Base-by-base conservation (phyloP, 1,284 basidiomycete genomes). In the Fomitopsis pinicola region DNA sequence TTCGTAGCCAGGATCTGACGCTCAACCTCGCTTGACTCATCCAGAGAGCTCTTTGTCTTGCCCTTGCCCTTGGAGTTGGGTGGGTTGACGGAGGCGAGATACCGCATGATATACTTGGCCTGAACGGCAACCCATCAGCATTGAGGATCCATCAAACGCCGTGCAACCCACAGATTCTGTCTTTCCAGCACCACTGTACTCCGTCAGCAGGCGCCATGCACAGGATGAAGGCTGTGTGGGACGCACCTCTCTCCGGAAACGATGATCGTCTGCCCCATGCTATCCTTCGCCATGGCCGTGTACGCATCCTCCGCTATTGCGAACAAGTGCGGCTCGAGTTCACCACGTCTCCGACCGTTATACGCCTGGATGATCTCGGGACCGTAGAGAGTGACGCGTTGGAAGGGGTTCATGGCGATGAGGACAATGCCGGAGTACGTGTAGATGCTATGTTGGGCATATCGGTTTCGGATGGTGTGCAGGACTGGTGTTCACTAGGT, bases 221-320 rank as follows among this genome's bases (percentile, higher is more conserved):
- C 50, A 62, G 56, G n/a, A 60, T 64, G 59, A 56, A 64, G 38
- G 42, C 22, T 59, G 26, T 59, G 55, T 57, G 22, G 60, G 59
- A 76, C 81, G 67, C 72, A 95, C 94, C 94, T 97, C 78, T 99
- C 97, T 70, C 97, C 97, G 57, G 94, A 97, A 64, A 99, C 97
- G 66, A 99, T 98, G 72, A 99, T 98, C 5, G 97, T 99, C 78
- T 99, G 97, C 66, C 98, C 97, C 71, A 89, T 92, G 42, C 89
- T 87, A 69, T 98, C 96, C 71, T 91, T 92, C 61, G 94, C 88
- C 97, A 99, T 98, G 63, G 94, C 94, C 45, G 96, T 95, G 75
- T 99, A 95, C 63, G 97, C 97, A 80, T 99, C 97, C 76, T 99
- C 97, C 14, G 97, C 97, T 68, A 99, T 99, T 30, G 97, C 97